A percentile compares a stretch with the other conserved stretches of the same genome.
Conservation (phyloP, 2,329 filamentous ascomycete genomes). For the Gliomastix tumulicola region DNA sequence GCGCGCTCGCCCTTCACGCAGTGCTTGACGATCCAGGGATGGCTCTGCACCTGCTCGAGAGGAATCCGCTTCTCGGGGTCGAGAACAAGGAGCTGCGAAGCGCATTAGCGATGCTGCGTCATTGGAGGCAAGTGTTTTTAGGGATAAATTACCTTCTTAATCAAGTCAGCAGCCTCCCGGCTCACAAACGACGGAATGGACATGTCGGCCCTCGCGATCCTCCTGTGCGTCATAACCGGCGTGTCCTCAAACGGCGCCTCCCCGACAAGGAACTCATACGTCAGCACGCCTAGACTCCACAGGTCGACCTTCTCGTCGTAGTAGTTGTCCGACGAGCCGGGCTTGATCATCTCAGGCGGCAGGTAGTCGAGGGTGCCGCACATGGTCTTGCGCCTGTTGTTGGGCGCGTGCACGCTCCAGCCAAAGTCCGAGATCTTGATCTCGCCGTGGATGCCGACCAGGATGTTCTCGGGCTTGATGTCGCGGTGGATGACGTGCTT, state of each 20-base stretch:
- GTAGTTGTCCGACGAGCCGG: slow-evolving; percentile 72
- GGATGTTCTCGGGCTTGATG: slow-evolving; percentile 96
- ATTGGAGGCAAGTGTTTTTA: not conserved
- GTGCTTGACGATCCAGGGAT: slow-evolving; percentile 97
- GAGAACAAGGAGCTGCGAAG: slow-evolving; percentile 72
- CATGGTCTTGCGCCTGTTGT: slow-evolving; percentile 88
- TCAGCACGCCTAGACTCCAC: slow-evolving; percentile 92
- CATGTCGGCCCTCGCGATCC: slow-evolving; percentile 88
- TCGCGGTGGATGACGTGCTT: slow-evolving; percentile 97
- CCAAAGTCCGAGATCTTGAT: slow-evolving; percentile 99
- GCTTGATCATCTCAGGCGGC: slow-evolving; percentile 93
- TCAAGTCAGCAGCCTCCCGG: slow-evolving; percentile 82
- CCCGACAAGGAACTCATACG: slow-evolving; percentile 92
- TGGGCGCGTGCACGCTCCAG: slow-evolving; percentile 96
- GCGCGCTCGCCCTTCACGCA: slow-evolving; percentile 62
- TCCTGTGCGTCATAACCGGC: slow-evolving; percentile 84
- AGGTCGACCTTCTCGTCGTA: slow-evolving; percentile 95
- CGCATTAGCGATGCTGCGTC: not conserved
- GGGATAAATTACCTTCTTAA: slow-evolving; percentile 64
- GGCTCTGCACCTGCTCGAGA: slow-evolving; percentile 78
- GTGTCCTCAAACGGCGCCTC: slow-evolving; percentile 97
- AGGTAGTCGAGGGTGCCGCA: slow-evolving; percentile 97
- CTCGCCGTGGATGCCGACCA: slow-evolving; percentile 93
- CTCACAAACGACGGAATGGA: slow-evolving; percentile 86
- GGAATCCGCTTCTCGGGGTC: slow-evolving; percentile 91